phyloP scores from a whole-genome alignment of 768 basidiomycete genomes.

The Mycena belliarum region DNA sequence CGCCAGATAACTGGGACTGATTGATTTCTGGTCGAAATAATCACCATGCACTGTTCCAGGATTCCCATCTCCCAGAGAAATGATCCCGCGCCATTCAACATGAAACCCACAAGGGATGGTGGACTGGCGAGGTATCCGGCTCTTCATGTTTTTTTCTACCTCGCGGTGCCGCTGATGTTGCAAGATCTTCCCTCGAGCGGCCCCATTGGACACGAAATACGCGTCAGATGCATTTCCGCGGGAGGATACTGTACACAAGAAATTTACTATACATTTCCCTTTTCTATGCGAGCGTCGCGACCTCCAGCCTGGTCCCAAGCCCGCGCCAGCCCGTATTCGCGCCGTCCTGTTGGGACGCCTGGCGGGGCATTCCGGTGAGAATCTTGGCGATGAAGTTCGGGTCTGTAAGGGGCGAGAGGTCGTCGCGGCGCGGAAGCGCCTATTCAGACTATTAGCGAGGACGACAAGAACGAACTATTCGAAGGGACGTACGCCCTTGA shows the following conservation, averaged over 20 bases:
- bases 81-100: too few relatives aligned
- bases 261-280: background rate
- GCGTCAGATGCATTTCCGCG: too few relatives aligned
- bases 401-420: slow-evolving; percentile 88
- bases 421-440: slow-evolving; percentile 72
- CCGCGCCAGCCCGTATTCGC: slow-evolving; percentile 87
- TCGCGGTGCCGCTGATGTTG: too few relatives aligned
- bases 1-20: too few relatives aligned
- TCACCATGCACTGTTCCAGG: too few relatives aligned
- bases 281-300: slow-evolving; percentile 37
- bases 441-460: slow-evolving; percentile 34
- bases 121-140: too few relatives aligned
- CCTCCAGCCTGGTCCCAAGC: slow-evolving; percentile 64
- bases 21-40: too few relatives aligned
- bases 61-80: too few relatives aligned
- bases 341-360: slow-evolving; percentile 58
- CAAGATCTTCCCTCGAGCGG: too few relatives aligned
- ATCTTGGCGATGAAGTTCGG: slow-evolving; percentile 77
- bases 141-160: too few relatives aligned
- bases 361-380: slow-evolving; percentile 61
- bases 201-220: too few relatives aligned
- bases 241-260: background rate
- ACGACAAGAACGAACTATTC: background rate
- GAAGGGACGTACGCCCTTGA: slow-evolving; percentile 62
- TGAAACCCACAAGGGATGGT: too few relatives aligned